Evolutionary conservation across 805 yeast genomes (phyloP).

Genomic region (Candida rishiriensis): DNA sequence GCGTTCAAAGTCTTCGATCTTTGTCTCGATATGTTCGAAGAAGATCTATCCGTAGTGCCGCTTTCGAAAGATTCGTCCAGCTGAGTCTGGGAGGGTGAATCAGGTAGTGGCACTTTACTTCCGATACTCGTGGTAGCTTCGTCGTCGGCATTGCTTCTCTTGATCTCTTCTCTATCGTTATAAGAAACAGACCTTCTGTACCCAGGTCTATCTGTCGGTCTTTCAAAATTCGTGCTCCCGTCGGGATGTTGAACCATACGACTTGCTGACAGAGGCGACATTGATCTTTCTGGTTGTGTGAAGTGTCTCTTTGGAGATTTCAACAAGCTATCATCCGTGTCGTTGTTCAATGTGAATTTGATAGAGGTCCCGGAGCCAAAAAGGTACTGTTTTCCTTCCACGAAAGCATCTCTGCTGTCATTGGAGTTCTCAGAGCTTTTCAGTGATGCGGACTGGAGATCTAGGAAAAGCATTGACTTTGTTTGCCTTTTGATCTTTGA

Average conservation of each 20-base stretch:
- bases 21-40: constrained; percentile 20
- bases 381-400: not conserved
- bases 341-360: not conserved
- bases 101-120: not conserved
- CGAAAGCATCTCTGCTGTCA: not conserved
- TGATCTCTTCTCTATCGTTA: constrained; percentile 11
- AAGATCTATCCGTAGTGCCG: constrained; percentile 1
- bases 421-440: not conserved
- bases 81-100: not conserved
- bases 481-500: not conserved
- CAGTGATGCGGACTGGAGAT: not conserved
- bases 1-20: constrained; percentile 31
- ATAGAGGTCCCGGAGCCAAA: not conserved
- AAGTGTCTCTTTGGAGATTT: not conserved
- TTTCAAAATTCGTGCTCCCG: no score
- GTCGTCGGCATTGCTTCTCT: not conserved
- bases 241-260: not conserved
- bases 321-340: not conserved
- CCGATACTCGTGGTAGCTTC: not conserved
- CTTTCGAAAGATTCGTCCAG: not conserved
- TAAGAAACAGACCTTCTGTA: constrained; percentile 17
- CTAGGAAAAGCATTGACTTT: not conserved
- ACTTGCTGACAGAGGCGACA: not conserved
- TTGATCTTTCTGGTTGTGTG: not conserved
- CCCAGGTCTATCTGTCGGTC: constrained; percentile 8